Evolutionary conservation across 2,329 filamentous ascomycete genomes (phyloP), one percentile per base, ranked within the genome.

Genomic region (Aureobasidium mangrovei): DNA sequence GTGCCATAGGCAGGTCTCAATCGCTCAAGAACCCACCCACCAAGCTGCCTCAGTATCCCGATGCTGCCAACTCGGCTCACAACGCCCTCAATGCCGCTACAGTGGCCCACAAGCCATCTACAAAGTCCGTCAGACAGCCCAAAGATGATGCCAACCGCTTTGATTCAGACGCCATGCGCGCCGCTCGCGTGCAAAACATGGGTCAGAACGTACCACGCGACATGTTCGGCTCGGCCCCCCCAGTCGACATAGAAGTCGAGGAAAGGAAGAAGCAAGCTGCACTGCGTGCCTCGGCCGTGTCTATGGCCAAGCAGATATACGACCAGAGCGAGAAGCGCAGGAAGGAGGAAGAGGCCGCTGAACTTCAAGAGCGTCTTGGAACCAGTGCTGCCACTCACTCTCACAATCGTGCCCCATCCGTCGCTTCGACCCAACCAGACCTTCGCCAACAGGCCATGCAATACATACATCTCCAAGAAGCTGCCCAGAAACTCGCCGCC

Each of bases 281-380:
- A 4, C 74, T 95, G 2, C 85, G 85, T 59, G 88, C 89, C 31
- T 91, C 89, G 24, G 89, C 91, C 2, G 75, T 95, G 3, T 88
- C 86, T 8, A 95, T 96, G 89, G 90, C 91, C 5, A 86, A 85
- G 69, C 82, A 85, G 61, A 91, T 95, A 83, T 95, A 90, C 65
- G 80, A 75, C 8, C 36, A 36, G 36, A 74, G 81, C 33, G 84
- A 89, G 61, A 81, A 88, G 58, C 80, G 78, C 57, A 77, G 77
- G 57, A 74, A 79, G 1, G 78, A 82, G 5, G 73, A 76, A 12
- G 56, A 57, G 41, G 53, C 46, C 5, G 40, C 46, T 7, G 41
- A 43, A n/a, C 33, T 46, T 7, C 33, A 43, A 7, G 43, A 24
- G 12, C 55, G 67, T 60, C 52, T 67, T 61, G 61, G 61, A 24